Base-by-base conservation (phyloP, 176 grass and related monocot genomes). In the Puya raimondii region DNA sequence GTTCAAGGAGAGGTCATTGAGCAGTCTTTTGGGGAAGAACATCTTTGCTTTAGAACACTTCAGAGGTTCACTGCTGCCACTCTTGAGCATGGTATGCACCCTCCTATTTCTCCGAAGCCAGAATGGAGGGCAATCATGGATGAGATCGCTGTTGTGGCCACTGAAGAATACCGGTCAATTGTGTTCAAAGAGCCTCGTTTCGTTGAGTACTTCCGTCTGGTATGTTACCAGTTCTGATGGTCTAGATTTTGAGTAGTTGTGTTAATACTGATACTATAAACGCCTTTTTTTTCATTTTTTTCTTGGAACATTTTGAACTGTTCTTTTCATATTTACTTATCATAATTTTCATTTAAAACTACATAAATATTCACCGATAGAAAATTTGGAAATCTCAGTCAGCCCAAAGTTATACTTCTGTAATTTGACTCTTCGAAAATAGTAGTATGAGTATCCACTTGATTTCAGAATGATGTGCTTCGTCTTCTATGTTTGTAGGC, bases 1-100 rank as follows among this genome's bases (percentile, higher is more conserved):
- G 82, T 96, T 70, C 89, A 96, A 87, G 89, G 93, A 0, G 89
- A 96, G 80, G 93, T 96, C 50, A 96, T 96, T 65, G 89, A 96
- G 67, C 93, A 89, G 73, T 96, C 86, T 11, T 96, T 96, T 77
- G 93, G 89, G 63, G 93, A 96, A 77, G 93, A 96, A 59, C 93
- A 75, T 68, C 64, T 96, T 72, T 96, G 89, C 84, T 96, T 96
- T 69, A 96, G 76, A 83, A 96, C 93, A 81, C 82, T 96, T 53
- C 93, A 96, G 51, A 88, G 93, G 67, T 96, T 90, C 68, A 90
- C 89, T 42, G 89, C 89, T 69, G 93, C 93, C 72, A 96, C 93
- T 63, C 86, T 96, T 48, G 93, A 96, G 57, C 93, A 96, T 83
- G 93, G 93, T 47, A 96, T 96, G 89, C 88, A 83, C 73, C 93